Conservation (phyloP, 768 basidiomycete species). For the Suillus luteus region DNA sequence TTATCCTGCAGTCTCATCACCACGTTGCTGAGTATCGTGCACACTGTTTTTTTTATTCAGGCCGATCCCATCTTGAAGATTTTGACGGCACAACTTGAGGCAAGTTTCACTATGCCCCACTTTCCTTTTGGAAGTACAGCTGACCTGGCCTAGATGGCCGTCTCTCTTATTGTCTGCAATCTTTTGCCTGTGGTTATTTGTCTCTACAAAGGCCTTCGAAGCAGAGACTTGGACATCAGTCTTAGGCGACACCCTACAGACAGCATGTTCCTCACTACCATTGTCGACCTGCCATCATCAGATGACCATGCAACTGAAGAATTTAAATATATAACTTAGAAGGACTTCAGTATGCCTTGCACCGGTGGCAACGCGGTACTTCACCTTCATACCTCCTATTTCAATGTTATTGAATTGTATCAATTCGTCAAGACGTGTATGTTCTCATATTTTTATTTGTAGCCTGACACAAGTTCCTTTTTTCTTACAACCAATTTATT, state of each 20-base stretch:
- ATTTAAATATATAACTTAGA: not conserved
- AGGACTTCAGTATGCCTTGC: not conserved
- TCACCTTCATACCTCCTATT: not conserved
- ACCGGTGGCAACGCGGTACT: too few species aligned
- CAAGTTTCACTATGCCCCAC: constrained; percentile 1
- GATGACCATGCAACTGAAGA: not conserved
- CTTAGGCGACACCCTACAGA: not conserved
- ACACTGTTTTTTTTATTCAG: constrained; percentile 14
- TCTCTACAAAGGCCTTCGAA: constrained; percentile 15
- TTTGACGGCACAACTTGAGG: constrained; percentile 20
- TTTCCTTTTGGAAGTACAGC: not conserved
- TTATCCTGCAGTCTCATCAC: constrained; percentile 16
- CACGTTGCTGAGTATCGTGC: constrained; percentile 12
- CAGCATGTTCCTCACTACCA: constrained; percentile 12
- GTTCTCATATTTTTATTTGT: too few species aligned
- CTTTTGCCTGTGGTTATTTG: constrained; percentile 21
- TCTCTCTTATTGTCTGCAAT: constrained; percentile 21
- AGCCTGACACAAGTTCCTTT: not conserved
- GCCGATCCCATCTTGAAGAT: constrained; percentile 7
- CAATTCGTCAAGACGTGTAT: not conserved
- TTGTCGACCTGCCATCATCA: constrained; percentile 8
- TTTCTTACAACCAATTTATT: not conserved
- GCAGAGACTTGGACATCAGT: constrained; percentile 9
- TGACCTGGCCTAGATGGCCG: constrained; percentile 17
- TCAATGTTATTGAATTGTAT: not conserved